These are phyloP conservation scores for Flaveria bidentis DNA, from an alignment of 129 eudicot species.

Conservation along the genomic window DNA sequence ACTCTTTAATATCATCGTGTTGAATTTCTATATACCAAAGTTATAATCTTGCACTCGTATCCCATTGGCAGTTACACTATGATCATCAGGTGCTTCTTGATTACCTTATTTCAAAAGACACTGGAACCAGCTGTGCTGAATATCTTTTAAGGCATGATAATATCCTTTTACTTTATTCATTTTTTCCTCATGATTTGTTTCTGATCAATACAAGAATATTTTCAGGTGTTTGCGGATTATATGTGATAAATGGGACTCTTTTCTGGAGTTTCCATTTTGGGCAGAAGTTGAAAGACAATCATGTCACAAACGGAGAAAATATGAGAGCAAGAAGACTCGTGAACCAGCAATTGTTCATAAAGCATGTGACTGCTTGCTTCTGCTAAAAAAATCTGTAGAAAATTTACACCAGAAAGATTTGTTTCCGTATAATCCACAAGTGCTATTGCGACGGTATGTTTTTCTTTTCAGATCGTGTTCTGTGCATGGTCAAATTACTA, in stretches of 20 bases:
- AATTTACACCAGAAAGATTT: slow-evolving; percentile 59
- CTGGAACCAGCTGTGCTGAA: slow-evolving; percentile 83
- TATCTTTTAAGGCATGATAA: slow-evolving; percentile 70
- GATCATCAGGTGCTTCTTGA: slow-evolving; percentile 95
- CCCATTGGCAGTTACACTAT: slow-evolving; percentile 61
- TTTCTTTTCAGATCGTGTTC: background rate
- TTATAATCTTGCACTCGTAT: slow-evolving; percentile 3
- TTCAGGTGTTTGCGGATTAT: slow-evolving; percentile 73
- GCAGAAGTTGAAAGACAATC: slow-evolving; percentile 31
- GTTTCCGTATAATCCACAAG: slow-evolving; percentile 93
- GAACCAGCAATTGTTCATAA: slow-evolving; percentile 39
- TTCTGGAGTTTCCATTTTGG: slow-evolving; percentile 44
- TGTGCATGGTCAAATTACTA: background rate
- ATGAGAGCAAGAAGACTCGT: slow-evolving; percentile 20
- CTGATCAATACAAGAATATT: background rate
- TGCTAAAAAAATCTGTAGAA: slow-evolving; percentile 55
- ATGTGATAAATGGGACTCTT: slow-evolving; percentile 68
- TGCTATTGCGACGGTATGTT: slow-evolving; percentile 72
- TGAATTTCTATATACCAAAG: background rate
- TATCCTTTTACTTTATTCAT: background rate
- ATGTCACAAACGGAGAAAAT: slow-evolving; percentile 51
- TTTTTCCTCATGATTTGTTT: background rate
- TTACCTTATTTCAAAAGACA: slow-evolving; percentile 91
- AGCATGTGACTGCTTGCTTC: slow-evolving; percentile 66
- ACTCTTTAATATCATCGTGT: background rate